Base-by-base conservation (phyloP, 1,284 basidiomycete genomes). In the Boletus semigastroideus region DNA sequence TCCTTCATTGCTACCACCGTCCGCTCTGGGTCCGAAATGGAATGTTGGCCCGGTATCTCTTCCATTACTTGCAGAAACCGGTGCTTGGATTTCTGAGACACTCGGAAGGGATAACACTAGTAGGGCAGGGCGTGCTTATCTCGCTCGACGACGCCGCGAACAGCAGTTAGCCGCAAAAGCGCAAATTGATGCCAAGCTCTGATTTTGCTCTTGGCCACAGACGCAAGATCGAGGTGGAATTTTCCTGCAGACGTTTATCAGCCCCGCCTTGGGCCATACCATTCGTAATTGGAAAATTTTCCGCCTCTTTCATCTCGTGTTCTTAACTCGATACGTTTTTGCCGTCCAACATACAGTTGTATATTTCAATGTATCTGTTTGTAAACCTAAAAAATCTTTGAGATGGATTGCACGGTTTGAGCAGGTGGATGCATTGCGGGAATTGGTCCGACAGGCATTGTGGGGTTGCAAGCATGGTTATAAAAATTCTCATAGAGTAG, bases 81-180 rank as follows among this genome's bases (percentile, higher is more conserved):
- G 92, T 0, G 83, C 80, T 66, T 95, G 92, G 92, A 86, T 95
- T 45, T 87, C 83, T 34, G 74, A 79, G 52, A 65, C 76, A 54
- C 74, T 96, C 7, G 82, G 83, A 1, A 75, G 87, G 52, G 74
- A 80, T 60, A 93, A 84, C 57, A 84, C 81, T 42, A 94, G 90
- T 69, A 78, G 90, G n/a, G 92, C 86, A 0, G 92, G 90, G 1
- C 78, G 79, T 54, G 92, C 92, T n/a, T 74, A 89, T 39, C 71
- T 82, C 45, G 86, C 88, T n/a, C 74, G 74, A 51, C 74, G 72
- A 57, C 62, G 64, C 49, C 65, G 75, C 38, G 71, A 78, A 57
- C 63, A 64, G 17, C 51, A 62, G 25, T 17, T 59, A 36, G 54
- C 64, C 0, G 63, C 66, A 58, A 66, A 65, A 56, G 46, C 39